These are phyloP conservation scores for Blastobotrys illinoisensis DNA, from an alignment of 1,139 yeast species.

Conservation along the genomic window DNA sequence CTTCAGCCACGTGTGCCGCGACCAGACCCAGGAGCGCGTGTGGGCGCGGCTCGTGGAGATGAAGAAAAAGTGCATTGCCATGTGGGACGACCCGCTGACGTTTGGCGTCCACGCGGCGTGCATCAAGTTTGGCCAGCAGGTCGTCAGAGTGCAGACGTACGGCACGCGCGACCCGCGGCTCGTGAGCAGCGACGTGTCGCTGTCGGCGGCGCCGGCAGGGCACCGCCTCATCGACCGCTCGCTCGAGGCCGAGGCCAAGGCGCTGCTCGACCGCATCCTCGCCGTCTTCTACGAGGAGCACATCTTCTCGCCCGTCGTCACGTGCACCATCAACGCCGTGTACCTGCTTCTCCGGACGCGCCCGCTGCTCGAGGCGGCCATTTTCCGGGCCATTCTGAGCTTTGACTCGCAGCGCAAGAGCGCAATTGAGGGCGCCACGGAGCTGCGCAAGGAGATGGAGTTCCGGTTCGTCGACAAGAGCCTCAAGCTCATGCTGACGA, in stretches of 20 bases:
- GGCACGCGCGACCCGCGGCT: constrained; percentile 36
- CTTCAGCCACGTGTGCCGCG: constrained; percentile 28
- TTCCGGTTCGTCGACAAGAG: constrained; percentile 36
- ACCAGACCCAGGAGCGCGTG: constrained; percentile 22
- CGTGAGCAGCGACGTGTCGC: constrained; percentile 40
- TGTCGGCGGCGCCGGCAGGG: constrained; percentile 51
- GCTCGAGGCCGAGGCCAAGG: constrained; percentile 69
- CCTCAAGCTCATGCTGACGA: constrained; percentile 31
- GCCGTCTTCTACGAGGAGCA: constrained; percentile 49
- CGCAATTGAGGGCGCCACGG: constrained; percentile 17
- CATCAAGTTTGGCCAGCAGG: constrained; percentile 64
- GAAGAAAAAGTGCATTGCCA: constrained; percentile 29
- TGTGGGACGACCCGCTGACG: constrained; percentile 30
- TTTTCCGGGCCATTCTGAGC: constrained; percentile 30
- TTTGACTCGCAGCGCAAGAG: constrained; percentile 30
- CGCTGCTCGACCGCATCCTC: constrained; percentile 60
- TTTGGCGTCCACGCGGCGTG: constrained; percentile 54
- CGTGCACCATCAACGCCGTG: constrained; percentile 33
- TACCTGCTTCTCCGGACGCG: constrained; percentile 32
- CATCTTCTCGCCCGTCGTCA: constrained; percentile 25
- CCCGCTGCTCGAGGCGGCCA: constrained; percentile 30
- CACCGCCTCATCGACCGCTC: constrained; percentile 56
- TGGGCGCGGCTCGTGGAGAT: constrained; percentile 31
- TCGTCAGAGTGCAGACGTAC: constrained; percentile 65
- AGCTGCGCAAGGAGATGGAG: constrained; percentile 26